Base-by-base conservation (phyloP, 2,329 filamentous ascomycete species). In the Aspergillus fumigatus region DNA sequence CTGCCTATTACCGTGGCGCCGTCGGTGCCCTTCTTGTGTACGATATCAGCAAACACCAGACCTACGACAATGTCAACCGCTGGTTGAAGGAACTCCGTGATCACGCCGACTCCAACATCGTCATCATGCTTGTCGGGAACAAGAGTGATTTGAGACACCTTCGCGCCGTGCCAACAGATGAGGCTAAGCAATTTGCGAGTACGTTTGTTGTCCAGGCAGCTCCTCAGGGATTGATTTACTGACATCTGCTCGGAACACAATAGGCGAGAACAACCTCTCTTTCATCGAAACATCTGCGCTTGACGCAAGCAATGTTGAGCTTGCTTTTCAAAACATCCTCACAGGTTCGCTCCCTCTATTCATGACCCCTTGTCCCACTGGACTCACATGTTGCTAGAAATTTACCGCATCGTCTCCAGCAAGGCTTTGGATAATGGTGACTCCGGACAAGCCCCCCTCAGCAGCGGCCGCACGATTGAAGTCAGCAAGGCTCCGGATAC, bases 121-220 rank as follows among this genome's bases (percentile, higher is more conserved):
- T 99, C 70, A 99, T 99, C 75, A 99, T 99, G 94, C 82, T 99
- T 70, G 94, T 97, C 55, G 94, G 94, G 77, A 99, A 99, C 87
- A 99, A 99, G 89, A 97, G 92, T 78, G 94, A 99, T 96, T 89
- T 97, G 88, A 90, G 92, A 78, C 94, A 99, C 80, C 83, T 99
- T 72, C 86, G 94, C 75, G 94, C 94, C 65, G 94, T 99, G 65
- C 92, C 94, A 52, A 99, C 94, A 59, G 94, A 99, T 74, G 93
- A 97, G 78, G 94, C 93, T 68, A 99, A 97, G 80, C 84, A 90
- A 62, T 99, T 99, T 85, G 94, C 94, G 56, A 97, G 93, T 96
- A 74, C 67, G 84, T 79, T 58, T 29, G 21, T 17, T 23, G 40
- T 50, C 23, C 21, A 14, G 17, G 27, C 51, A 21, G 25, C 38